Evolutionary conservation across 192 early-diverging fungal genomes (phyloP).

Genomic region (Podila epicladia): DNA sequence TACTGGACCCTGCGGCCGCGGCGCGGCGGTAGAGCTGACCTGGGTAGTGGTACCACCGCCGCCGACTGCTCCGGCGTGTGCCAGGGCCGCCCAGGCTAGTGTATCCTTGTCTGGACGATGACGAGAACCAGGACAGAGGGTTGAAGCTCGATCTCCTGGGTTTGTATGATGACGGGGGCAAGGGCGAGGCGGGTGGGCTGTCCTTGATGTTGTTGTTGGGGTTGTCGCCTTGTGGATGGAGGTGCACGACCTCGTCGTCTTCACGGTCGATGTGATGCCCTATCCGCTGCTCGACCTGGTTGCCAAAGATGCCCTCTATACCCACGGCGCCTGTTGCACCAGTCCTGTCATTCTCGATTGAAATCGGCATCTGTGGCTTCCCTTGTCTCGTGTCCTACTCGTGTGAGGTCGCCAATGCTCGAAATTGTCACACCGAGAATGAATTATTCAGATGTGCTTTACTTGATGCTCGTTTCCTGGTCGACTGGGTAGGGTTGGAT

Average conservation of each 20-base stretch:
- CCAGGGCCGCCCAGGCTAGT: background rate
- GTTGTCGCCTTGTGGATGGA: background rate
- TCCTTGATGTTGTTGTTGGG: background rate
- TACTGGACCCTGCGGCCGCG: too few relatives aligned
- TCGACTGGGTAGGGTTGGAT: too few relatives aligned
- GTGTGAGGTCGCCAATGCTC: too few relatives aligned
- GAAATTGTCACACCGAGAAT: too few relatives aligned
- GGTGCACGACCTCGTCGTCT: conserved; percentile 6
- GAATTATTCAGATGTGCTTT: too few relatives aligned
- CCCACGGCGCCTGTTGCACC: conserved; percentile 14
- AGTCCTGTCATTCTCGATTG: conserved; percentile 12
- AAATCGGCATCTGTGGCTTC: conserved; percentile 18
- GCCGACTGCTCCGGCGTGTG: too few relatives aligned
- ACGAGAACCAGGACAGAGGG: background rate
- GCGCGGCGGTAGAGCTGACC: too few relatives aligned
- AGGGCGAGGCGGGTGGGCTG: background rate
- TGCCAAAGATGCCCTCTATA: conserved; percentile 41
- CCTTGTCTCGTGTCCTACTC: too few relatives aligned
- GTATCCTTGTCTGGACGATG: background rate
- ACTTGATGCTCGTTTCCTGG: too few relatives aligned
- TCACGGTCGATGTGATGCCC: conserved; percentile 15
- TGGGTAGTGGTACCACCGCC: too few relatives aligned
- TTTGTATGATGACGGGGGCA: background rate
- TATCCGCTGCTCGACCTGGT: conserved; percentile 38
- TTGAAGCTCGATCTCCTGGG: background rate